These are phyloP conservation scores for Cyamopsis tetragonoloba DNA, from an alignment of 306 rosid species.

Conservation along the genomic window DNA sequence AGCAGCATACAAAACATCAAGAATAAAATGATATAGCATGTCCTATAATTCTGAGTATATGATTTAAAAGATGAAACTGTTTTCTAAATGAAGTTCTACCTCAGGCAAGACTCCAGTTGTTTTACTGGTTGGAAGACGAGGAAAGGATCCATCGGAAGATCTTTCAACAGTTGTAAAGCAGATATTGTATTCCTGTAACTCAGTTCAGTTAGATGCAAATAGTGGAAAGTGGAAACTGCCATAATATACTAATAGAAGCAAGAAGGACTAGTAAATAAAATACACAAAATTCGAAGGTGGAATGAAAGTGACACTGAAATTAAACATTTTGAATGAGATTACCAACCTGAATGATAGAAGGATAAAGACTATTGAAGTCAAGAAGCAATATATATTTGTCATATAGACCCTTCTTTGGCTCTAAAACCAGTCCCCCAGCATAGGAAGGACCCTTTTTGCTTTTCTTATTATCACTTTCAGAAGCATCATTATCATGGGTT, in stretches of 20 bases:
- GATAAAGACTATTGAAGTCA: slow-evolving; percentile 98
- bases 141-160: slow-evolving; percentile 56
- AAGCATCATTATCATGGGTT: slow-evolving; percentile 48
- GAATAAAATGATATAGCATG: neutral
- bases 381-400: slow-evolving; percentile 87
- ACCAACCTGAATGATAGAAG: slow-evolving; percentile 95
- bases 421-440: slow-evolving; percentile 96
- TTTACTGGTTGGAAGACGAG: slow-evolving; percentile 71
- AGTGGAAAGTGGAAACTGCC: slow-evolving; percentile 11
- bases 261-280: slow-evolving; percentile 11
- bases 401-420: slow-evolving; percentile 94
- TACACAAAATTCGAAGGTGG: neutral
- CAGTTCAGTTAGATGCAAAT: slow-evolving; percentile 20
- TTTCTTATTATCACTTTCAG: slow-evolving; percentile 54
- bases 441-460: slow-evolving; percentile 79
- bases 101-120: slow-evolving; percentile 86
- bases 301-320: neutral
- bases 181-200: slow-evolving; percentile 84
- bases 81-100: slow-evolving; percentile 47
- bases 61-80: neutral
- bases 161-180: slow-evolving; percentile 96
- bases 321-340: slow-evolving; percentile 2
- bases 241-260: neutral
- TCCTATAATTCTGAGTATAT: neutral
- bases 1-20: neutral